Percentiles rank a stretch among this genome's conserved stretches.
Conservation (phyloP, 441 rosid genomes). For the Kokia cookei region DNA sequence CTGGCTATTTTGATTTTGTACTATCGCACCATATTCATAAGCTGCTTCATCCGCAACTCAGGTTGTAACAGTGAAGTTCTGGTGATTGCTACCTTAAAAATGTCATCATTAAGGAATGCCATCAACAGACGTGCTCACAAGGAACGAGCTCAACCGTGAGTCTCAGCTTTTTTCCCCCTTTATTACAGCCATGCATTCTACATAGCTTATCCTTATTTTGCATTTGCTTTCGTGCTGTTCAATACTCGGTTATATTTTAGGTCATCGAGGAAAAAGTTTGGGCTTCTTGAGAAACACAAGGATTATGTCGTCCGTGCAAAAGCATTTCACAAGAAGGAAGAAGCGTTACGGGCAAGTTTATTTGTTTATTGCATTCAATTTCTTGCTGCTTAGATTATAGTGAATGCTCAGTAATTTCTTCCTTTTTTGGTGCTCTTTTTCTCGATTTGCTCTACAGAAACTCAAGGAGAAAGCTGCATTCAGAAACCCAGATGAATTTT, state of each 20-base stretch:
- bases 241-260: slow-evolving; percentile 19
- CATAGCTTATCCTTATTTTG: background rate
- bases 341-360: slow-evolving; percentile 35
- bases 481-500: slow-evolving; percentile 85
- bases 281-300: slow-evolving; percentile 87
- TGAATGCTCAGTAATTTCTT: background rate
- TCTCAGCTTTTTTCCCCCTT: background rate
- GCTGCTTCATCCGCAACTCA: background rate
- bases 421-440: background rate
- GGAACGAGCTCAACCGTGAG: slow-evolving; percentile 90
- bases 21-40: background rate
- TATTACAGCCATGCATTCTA: background rate
- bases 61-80: background rate
- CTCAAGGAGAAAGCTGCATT: slow-evolving; percentile 84
- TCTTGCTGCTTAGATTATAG: background rate
- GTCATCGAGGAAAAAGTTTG: slow-evolving; percentile 63
- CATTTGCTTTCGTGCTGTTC: background rate
- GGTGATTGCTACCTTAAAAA: slow-evolving; percentile 10
- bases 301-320: slow-evolving; percentile 82
- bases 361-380: background rate
- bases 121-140: slow-evolving; percentile 67
- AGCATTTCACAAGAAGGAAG: slow-evolving; percentile 73
- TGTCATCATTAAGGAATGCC: slow-evolving; percentile 79
- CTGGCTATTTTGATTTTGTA: background rate
- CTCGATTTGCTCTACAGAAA: slow-evolving; percentile 30